These are phyloP conservation scores for Oenanthe sinensis DNA, from an alignment of 129 eudicot species.

Conservation along the genomic window DNA sequence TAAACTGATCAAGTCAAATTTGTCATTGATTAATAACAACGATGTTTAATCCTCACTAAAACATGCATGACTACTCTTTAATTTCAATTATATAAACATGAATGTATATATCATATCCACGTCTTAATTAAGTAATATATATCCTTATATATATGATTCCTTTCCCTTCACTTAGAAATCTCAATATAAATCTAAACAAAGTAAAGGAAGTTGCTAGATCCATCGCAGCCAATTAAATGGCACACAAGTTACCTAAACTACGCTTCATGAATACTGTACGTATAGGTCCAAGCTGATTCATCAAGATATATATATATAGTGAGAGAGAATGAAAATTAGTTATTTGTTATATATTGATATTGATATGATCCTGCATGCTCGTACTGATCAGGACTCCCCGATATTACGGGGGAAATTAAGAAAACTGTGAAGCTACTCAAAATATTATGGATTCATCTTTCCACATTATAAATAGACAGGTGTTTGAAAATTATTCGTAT, in stretches of 20 bases:
- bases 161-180: conserved; percentile 2
- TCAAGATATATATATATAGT: not conserved
- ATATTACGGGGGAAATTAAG: not conserved
- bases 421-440: conserved; percentile 5
- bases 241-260: not conserved
- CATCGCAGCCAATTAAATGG: not conserved
- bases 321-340: not conserved
- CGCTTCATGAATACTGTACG: not conserved
- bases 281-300: not conserved
- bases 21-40: not conserved
- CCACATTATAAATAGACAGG: conserved; percentile 3
- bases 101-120: not conserved
- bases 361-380: not conserved
- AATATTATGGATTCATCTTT: not conserved
- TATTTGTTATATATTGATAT: not conserved
- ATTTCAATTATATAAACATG: too few species aligned
- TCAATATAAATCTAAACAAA: not conserved
- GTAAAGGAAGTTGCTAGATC: conserved; percentile 3
- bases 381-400: not conserved
- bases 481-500: not conserved
- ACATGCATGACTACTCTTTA: too few species aligned
- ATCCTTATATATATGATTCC: not conserved
- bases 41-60: not conserved
- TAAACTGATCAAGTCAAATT: not conserved
- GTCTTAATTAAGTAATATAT: not conserved